Evolutionary conservation across 305 asterid genomes (phyloP).

Genomic region (Nicotiana rustica): DNA sequence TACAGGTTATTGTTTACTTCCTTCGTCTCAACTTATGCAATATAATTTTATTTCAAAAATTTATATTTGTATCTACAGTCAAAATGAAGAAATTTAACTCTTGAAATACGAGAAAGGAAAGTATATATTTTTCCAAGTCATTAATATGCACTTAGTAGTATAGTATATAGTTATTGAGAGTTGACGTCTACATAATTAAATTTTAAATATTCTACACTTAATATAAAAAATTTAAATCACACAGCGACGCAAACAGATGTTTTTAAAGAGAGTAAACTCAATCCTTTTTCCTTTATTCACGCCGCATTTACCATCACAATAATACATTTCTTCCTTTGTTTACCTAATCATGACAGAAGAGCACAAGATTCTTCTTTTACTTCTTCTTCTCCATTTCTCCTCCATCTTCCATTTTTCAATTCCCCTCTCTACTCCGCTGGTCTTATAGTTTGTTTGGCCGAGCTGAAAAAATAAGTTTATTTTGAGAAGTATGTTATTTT

Average conservation of each 20-base stretch:
- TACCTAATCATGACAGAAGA: not conserved
- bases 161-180: not conserved
- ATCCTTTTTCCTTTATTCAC: slow-evolving; percentile 60
- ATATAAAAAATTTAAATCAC: not conserved
- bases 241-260: not conserved
- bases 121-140: not conserved
- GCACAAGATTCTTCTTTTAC: slow-evolving; percentile 43
- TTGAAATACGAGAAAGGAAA: too few relatives aligned
- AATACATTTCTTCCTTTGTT: not conserved
- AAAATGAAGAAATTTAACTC: too few relatives aligned
- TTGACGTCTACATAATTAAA: not conserved
- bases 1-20: too few relatives aligned
- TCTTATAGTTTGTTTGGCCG: too few relatives aligned
- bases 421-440: slow-evolving; percentile 1
- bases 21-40: too few relatives aligned
- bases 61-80: too few relatives aligned
- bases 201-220: not conserved
- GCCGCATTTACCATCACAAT: slow-evolving; percentile 61
- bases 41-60: too few relatives aligned
- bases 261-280: not conserved
- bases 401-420: slow-evolving; percentile 1
- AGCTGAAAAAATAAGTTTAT: too few relatives aligned
- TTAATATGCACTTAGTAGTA: not conserved
- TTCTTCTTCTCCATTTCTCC: slow-evolving; percentile 36
- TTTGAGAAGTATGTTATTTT: too few relatives aligned